Conservation (phyloP, 2,329 filamentous ascomycete genomes). For the Aspergillus candidus region DNA sequence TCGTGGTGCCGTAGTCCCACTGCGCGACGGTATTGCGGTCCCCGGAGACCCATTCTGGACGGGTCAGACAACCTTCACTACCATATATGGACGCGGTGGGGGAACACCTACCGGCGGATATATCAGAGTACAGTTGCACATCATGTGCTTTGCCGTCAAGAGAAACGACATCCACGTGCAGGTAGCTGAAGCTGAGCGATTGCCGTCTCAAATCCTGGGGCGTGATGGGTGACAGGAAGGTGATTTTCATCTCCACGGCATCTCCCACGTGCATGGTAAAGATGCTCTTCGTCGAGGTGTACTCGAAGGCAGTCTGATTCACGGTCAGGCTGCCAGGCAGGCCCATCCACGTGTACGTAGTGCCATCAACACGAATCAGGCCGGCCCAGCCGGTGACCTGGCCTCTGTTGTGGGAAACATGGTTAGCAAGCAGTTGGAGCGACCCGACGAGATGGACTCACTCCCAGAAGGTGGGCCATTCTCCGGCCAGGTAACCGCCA, state of each 20-base stretch:
- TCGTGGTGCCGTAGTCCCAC: constrained; percentile 54
- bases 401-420: constrained; percentile 36
- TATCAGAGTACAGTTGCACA: constrained; percentile 67
- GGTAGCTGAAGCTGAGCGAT: constrained; percentile 65
- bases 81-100: background rate
- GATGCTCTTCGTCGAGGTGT: constrained; percentile 65
- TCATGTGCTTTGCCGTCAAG: constrained; percentile 57
- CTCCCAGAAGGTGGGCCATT: constrained; percentile 66
- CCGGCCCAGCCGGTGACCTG: constrained; percentile 61
- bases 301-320: constrained; percentile 59
- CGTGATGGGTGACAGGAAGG: constrained; percentile 65
- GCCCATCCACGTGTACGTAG: constrained; percentile 63
- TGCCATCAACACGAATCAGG: constrained; percentile 61
- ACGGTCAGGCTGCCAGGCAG: constrained; percentile 41
- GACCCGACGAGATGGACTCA: constrained; percentile 35
- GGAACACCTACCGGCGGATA: constrained; percentile 55
- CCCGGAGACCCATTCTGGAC: constrained; percentile 64
- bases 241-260: constrained; percentile 59
- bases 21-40: constrained; percentile 51
- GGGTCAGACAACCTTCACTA: constrained; percentile 8
- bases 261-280: constrained; percentile 61
- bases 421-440: constrained; percentile 9
- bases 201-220: constrained; percentile 61
- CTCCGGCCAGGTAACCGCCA: constrained; percentile 60
- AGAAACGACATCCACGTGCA: constrained; percentile 58